phyloP scores from a whole-genome alignment of 73 alveolate species.

The Paramecium sonneborni region DNA sequence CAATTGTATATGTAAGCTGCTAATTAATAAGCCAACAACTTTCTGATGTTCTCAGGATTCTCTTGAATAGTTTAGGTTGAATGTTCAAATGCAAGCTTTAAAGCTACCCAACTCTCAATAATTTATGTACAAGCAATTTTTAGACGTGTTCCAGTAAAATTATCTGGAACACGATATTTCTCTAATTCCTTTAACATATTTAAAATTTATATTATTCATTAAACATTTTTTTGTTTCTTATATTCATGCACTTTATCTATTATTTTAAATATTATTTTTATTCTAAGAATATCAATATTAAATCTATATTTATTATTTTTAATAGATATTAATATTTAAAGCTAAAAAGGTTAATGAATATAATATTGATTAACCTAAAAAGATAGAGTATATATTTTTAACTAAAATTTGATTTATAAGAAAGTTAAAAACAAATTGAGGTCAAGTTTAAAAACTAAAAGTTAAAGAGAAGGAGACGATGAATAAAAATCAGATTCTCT shows the following conservation, averaged over 20 bases:
- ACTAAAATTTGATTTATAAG: not conserved
- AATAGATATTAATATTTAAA: not conserved
- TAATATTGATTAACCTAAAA: not conserved
- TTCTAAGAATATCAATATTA: no score
- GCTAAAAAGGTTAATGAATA: not conserved
- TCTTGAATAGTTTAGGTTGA: not conserved
- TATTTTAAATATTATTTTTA: no score
- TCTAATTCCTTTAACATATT: not conserved
- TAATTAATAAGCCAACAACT: not conserved
- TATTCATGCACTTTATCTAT: no score
- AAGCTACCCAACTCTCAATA: not conserved
- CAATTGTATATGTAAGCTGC: not conserved
- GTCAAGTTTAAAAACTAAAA: not conserved
- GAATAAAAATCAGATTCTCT: no score
- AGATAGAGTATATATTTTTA: not conserved
- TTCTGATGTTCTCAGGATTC: not conserved
- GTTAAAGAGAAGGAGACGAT: not conserved
- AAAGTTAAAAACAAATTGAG: not conserved
- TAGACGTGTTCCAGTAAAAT: not conserved
- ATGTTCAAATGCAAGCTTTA: not conserved
- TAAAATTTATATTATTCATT: not conserved
- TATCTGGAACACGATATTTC: constrained; percentile 16
- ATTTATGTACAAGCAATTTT: not conserved
- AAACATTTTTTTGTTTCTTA: not conserved
- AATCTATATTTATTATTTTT: no score